These are phyloP conservation scores for Camellia lanceoleosa DNA, from an alignment of 148 eudicot species.

Conservation along the genomic window DNA sequence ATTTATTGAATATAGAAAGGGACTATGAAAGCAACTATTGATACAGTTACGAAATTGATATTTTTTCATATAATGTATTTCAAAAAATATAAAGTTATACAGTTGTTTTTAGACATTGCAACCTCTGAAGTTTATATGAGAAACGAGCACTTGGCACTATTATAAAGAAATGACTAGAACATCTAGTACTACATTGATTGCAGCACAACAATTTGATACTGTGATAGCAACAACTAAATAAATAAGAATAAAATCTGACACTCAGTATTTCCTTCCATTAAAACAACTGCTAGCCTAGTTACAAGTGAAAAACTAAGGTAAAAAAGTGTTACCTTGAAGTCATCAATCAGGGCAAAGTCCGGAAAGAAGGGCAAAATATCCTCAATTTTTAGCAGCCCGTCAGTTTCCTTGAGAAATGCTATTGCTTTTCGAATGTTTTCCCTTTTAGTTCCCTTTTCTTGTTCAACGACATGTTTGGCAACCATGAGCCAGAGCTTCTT, in stretches of 20 bases:
- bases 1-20: no score
- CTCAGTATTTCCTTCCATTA: background rate
- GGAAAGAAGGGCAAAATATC: constrained; percentile 98
- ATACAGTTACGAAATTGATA: background rate
- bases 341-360: constrained; percentile 93
- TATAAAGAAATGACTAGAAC: background rate
- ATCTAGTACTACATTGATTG: background rate
- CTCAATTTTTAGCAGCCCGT: constrained; percentile 92
- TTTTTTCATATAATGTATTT: no score
- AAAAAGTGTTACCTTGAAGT: constrained; percentile 65
- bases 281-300: background rate
- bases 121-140: background rate
- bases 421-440: constrained; percentile 97
- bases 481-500: no score
- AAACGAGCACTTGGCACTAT: background rate
- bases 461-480: no score
- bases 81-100: no score
- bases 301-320: constrained; percentile 1
- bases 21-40: no score
- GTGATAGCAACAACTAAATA: background rate
- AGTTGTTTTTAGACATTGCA: background rate
- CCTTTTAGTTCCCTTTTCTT: constrained; percentile 69
- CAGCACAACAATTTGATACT: background rate
- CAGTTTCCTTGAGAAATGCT: constrained; percentile 97
- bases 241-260: background rate